These are phyloP conservation scores for Linnemannia schmuckeri DNA, from an alignment of 192 early-diverging fungal species.

Conservation along the genomic window DNA sequence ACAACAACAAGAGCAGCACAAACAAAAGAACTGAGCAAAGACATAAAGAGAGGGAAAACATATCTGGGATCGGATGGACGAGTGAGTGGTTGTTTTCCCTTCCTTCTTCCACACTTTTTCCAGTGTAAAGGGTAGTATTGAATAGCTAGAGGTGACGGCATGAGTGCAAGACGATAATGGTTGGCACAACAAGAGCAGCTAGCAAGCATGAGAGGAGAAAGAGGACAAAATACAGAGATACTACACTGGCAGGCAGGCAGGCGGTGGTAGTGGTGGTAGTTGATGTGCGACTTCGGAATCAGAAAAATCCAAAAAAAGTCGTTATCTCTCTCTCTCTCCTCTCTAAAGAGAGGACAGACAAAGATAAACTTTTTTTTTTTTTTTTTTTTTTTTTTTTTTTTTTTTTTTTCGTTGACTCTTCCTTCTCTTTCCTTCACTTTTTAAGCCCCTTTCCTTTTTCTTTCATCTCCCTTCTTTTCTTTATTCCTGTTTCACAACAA, in stretches of 20 bases:
- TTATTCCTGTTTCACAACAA: not conserved
- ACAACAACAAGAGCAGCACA: not conserved
- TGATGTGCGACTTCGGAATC: slow-evolving; percentile 1
- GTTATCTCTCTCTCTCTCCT: not conserved
- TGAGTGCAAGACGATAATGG: too few relatives aligned
- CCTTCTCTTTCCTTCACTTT: not conserved
- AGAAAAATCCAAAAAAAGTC: not conserved
- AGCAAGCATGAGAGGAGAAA: not conserved
- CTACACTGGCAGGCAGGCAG: not conserved
- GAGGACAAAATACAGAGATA: not conserved
- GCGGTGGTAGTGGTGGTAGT: too few relatives aligned
- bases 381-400: not conserved
- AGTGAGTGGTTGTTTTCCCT: too few relatives aligned
- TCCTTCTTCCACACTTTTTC: too few relatives aligned
- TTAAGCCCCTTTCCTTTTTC: not conserved
- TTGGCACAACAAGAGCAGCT: too few relatives aligned
- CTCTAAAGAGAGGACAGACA: not conserved
- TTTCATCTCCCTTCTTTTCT: not conserved
- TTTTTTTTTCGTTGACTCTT: not conserved
- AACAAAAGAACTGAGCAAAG: not conserved
- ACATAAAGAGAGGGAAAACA: too few relatives aligned
- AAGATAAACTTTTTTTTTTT: not conserved
- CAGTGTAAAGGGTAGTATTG: too few relatives aligned
- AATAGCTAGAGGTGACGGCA: too few relatives aligned
- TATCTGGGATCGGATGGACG: too few relatives aligned